Conservation (phyloP, 1,284 basidiomycete species). For the Naganishia cerealis region DNA sequence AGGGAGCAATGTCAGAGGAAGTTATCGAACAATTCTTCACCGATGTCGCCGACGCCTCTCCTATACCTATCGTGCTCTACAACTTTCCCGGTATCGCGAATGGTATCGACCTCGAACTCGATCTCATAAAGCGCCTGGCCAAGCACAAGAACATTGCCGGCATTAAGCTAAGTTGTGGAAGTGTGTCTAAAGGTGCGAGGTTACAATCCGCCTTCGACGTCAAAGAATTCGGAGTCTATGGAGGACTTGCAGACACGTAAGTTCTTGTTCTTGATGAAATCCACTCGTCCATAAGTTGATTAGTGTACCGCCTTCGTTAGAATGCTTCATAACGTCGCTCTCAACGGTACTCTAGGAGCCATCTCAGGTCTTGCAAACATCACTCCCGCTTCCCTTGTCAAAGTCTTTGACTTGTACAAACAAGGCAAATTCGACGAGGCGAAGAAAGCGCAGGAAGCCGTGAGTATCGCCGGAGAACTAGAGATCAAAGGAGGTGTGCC, state of each 20-base stretch:
- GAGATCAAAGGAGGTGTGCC: constrained; percentile 38
- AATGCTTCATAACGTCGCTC: constrained; percentile 34
- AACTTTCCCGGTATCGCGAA: constrained; percentile 40
- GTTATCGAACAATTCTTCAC: constrained; percentile 34
- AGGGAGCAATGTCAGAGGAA: constrained; percentile 31
- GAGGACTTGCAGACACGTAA: constrained; percentile 37
- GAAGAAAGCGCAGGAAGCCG: constrained; percentile 34
- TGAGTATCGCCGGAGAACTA: constrained; percentile 35
- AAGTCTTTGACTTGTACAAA: constrained; percentile 32
- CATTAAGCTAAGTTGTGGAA: constrained; percentile 38
- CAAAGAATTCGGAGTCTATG: constrained; percentile 36
- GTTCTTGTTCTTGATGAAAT: not conserved
- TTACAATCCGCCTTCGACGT: constrained; percentile 16
- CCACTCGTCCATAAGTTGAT: not conserved
- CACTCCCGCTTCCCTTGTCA: constrained; percentile 29
- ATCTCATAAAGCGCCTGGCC: constrained; percentile 36
- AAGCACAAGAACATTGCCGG: constrained; percentile 38
- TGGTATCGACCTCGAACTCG: constrained; percentile 37
- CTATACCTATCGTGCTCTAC: constrained; percentile 38
- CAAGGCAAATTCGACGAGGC: constrained; percentile 35
- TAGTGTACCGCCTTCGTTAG: not conserved
- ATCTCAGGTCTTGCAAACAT: constrained; percentile 35
- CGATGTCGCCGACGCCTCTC: constrained; percentile 36
- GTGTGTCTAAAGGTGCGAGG: constrained; percentile 33
- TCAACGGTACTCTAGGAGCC: constrained; percentile 29